A percentile compares a stretch with the other conserved stretches of the same genome.
Evolutionary conservation across 306 rosid species (phyloP).

Genomic region (Vachellia collinsii): DNA sequence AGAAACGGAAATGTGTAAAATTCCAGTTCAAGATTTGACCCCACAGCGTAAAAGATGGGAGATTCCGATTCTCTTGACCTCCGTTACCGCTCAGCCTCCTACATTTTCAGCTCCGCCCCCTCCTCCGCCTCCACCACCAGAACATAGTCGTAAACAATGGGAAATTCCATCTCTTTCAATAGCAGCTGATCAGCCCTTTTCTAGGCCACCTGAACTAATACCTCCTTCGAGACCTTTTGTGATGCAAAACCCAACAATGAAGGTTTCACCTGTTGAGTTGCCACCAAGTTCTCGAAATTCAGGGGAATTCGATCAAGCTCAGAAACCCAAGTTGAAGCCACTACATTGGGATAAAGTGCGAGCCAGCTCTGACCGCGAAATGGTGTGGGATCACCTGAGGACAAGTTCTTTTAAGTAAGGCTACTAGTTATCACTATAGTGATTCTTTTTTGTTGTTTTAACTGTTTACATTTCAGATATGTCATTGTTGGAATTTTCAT

Average conservation of each 20-base stretch:
- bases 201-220: constrained; percentile 60
- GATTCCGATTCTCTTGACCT: constrained; percentile 43
- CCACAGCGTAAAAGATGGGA: constrained; percentile 55
- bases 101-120: constrained; percentile 30
- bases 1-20: constrained; percentile 42
- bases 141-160: constrained; percentile 49
- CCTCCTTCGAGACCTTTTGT: constrained; percentile 64
- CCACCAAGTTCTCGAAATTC: constrained; percentile 45
- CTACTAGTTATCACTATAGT: neutral
- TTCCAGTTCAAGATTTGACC: constrained; percentile 24
- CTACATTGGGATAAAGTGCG: constrained; percentile 99
- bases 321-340: constrained; percentile 87
- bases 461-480: constrained; percentile 14
- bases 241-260: constrained; percentile 46
- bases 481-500: constrained; percentile 22
- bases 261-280: constrained; percentile 70
- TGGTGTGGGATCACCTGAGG: constrained; percentile 99
- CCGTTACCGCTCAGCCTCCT: constrained; percentile 26
- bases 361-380: constrained; percentile 94
- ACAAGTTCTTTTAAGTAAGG: constrained; percentile 93
- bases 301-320: constrained; percentile 54
- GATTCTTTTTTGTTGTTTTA: neutral
- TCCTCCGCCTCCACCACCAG: constrained; percentile 26
- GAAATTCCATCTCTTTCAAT: constrained; percentile 43
- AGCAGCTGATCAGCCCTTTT: constrained; percentile 38